Percentiles rank a stretch among this genome's conserved stretches.
phyloP scores from a whole-genome alignment of 139 green algal species.

The Chlamydomonas eustigma region DNA sequence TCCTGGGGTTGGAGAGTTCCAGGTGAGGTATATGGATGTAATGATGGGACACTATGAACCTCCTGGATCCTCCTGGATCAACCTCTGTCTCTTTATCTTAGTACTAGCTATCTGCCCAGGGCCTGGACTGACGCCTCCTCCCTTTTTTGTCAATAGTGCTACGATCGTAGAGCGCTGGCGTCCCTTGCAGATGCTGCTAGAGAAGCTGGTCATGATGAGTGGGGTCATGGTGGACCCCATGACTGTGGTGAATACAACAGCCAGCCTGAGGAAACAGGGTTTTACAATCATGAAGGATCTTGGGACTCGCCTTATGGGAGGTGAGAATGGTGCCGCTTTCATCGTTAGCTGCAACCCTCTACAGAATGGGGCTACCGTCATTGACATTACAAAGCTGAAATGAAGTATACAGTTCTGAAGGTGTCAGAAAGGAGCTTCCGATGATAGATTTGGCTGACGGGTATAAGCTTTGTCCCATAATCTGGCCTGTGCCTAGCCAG shows the following conservation, averaged over 20 bases:
- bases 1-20: conserved; percentile 79
- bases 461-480: no score
- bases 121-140: no score
- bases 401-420: no score
- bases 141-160: conserved; percentile 45
- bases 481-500: no score
- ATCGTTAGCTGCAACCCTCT: conserved; percentile 21
- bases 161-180: conserved; percentile 54
- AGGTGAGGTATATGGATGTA: conserved; percentile 18
- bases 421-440: no score
- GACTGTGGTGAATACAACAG: conserved; percentile 56
- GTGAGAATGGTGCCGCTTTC: conserved; percentile 18
- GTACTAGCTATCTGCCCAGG: no score
- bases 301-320: conserved; percentile 70
- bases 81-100: no score
- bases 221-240: conserved; percentile 57
- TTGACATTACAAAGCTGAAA: no score
- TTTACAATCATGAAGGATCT: conserved; percentile 54
- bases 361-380: conserved; percentile 37
- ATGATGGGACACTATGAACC: no score
- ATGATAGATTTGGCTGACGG: no score
- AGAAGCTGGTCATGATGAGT: conserved; percentile 48
- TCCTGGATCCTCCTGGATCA: no score
- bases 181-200: conserved; percentile 40
- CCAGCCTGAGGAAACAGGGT: conserved; percentile 44